Conservation (phyloP, 768 basidiomycete genomes). For the Tricholoma terreum region DNA sequence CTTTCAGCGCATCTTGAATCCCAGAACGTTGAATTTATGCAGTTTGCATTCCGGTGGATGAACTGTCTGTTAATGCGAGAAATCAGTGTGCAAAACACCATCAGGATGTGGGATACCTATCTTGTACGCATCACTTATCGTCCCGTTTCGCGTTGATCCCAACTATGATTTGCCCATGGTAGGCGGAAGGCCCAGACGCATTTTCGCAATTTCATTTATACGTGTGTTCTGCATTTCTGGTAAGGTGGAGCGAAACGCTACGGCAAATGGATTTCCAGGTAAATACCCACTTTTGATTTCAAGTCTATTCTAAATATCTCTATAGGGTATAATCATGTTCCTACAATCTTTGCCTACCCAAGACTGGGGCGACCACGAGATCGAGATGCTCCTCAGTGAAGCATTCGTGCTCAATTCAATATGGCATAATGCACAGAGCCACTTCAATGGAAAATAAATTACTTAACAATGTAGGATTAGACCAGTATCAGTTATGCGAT, state of each 20-base stretch:
- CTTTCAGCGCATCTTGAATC: slow-evolving; percentile 82
- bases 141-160: slow-evolving; percentile 1
- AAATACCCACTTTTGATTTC: neutral
- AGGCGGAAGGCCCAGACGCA: slow-evolving; percentile 97
- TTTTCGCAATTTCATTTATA: slow-evolving; percentile 99
- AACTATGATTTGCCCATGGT: neutral
- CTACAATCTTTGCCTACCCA: slow-evolving; percentile 90
- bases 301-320: slow-evolving; percentile 2
- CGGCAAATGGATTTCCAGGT: slow-evolving; percentile 98
- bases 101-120: slow-evolving; percentile 99
- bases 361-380: slow-evolving; percentile 93
- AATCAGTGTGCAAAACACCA: slow-evolving; percentile 93
- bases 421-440: slow-evolving; percentile 92
- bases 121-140: slow-evolving; percentile 53
- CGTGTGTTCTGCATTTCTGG: slow-evolving; percentile 96
- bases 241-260: slow-evolving; percentile 91
- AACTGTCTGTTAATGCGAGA: slow-evolving; percentile 98
- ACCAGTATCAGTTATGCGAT: slow-evolving; percentile 3
- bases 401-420: slow-evolving; percentile 92
- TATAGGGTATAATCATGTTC: slow-evolving; percentile 98
- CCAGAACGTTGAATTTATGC: slow-evolving; percentile 98
- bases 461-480: neutral
- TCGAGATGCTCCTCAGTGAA: slow-evolving; percentile 92
- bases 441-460: slow-evolving; percentile 59
- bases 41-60: slow-evolving; percentile 99